phyloP scores from a whole-genome alignment of 441 rosid species.

The Daphne laureola region DNA sequence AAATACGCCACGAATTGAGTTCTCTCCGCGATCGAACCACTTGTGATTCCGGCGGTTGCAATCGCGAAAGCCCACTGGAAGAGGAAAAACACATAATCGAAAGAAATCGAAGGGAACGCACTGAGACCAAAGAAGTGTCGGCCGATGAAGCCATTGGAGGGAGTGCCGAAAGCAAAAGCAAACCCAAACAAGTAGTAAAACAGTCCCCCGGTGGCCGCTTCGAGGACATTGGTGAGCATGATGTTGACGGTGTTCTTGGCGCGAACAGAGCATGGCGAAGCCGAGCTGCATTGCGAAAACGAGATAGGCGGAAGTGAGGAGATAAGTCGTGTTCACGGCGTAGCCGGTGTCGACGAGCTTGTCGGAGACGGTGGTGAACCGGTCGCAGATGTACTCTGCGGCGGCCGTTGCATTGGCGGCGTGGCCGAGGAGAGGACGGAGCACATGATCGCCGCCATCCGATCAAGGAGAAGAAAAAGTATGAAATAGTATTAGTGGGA shows the following conservation, averaged over 20 bases:
- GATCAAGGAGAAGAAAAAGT: too few species aligned
- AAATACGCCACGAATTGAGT: constrained; percentile 38
- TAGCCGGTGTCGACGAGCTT: constrained; percentile 25
- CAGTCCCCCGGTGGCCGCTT: constrained; percentile 40
- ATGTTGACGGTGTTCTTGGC: constrained; percentile 49
- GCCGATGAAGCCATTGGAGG: constrained; percentile 42
- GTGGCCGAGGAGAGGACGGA: constrained; percentile 17
- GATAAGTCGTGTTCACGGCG: constrained; percentile 37
- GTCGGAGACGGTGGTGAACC: constrained; percentile 20
- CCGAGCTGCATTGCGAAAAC: constrained; percentile 50
- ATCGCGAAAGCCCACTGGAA: constrained; percentile 46
- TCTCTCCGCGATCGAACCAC: constrained; percentile 45
- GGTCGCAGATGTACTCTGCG: constrained; percentile 31
- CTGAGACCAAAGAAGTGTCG: constrained; percentile 33
- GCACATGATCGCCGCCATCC: constrained; percentile 13
- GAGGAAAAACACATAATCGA: constrained; percentile 31
- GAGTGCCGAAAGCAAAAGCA: constrained; percentile 37
- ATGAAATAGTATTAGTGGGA: too few species aligned
- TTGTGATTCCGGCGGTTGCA: constrained; percentile 43
- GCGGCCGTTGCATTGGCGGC: constrained; percentile 20
- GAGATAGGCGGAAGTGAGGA: constrained; percentile 42
- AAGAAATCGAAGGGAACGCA: constrained; percentile 19
- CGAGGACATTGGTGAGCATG: constrained; percentile 52
- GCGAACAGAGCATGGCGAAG: constrained; percentile 44
- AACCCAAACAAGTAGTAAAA: constrained; percentile 40